These are phyloP conservation scores for Ceratobasidium sp. DNA, from an alignment of 1,284 basidiomycete species.

Conservation along the genomic window DNA sequence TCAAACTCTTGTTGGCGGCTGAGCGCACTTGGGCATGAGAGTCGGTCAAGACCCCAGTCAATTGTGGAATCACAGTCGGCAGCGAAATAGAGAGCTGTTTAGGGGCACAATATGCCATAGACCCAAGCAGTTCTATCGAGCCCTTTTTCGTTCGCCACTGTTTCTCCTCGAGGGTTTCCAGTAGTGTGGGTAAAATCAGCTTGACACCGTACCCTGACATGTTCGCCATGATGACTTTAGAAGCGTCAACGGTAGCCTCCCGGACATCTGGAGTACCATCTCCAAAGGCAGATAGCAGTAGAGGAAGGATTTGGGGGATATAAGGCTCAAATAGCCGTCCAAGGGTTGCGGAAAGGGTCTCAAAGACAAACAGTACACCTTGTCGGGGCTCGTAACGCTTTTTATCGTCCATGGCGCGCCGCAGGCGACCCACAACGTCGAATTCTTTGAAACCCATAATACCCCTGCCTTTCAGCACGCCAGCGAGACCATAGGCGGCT, in stretches of 20 bases:
- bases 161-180: conserved; percentile 95
- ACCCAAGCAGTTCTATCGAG: conserved; percentile 95
- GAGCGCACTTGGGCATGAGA: conserved; percentile 96
- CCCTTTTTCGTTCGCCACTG: conserved; percentile 99
- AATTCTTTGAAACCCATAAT: conserved; percentile 87
- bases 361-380: conserved; percentile 94
- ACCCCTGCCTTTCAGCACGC: conserved; percentile 89
- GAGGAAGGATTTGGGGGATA: conserved; percentile 83
- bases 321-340: conserved; percentile 95
- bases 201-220: conserved; percentile 96
- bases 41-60: conserved; percentile 95
- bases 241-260: conserved; percentile 93
- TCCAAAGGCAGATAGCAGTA: conserved; percentile 90
- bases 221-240: conserved; percentile 93
- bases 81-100: conserved; percentile 93
- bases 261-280: conserved; percentile 89
- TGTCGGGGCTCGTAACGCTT: conserved; percentile 86
- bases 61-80: conserved; percentile 93
- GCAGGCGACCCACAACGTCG: conserved; percentile 76
- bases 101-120: conserved; percentile 99
- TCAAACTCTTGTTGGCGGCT: conserved; percentile 94
- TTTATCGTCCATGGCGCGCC: conserved; percentile 87
- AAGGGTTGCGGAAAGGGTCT: conserved; percentile 86
- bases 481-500: conserved; percentile 95
- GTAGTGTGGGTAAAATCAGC: conserved; percentile 87